Evolutionary conservation across 106 monocot species (phyloP).

Genomic region (Platanthera zijinensis): DNA sequence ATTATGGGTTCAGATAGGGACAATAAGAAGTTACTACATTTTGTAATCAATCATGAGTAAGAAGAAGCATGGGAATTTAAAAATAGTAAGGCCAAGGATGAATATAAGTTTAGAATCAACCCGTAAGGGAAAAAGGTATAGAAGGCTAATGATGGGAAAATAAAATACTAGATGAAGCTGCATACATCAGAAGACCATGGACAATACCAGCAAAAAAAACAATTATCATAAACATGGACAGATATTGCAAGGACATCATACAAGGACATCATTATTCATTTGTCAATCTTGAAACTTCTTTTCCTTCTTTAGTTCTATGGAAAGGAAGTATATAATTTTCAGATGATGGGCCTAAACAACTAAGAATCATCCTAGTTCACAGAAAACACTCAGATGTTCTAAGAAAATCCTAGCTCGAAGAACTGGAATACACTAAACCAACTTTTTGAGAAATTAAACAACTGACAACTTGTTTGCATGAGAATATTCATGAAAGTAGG

Average conservation of each 20-base stretch:
- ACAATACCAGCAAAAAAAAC: not conserved
- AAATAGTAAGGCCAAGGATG: not conserved
- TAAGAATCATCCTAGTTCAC: not conserved
- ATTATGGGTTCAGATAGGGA: not conserved
- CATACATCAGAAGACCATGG: not conserved
- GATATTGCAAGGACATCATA: not conserved
- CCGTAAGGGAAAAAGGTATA: not conserved
- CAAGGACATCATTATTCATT: not conserved
- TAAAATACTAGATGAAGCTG: not conserved
- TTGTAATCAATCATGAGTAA: not conserved
- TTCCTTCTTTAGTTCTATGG: not conserved
- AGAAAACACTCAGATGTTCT: not conserved
- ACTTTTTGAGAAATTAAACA: not conserved
- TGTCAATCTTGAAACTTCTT: not conserved
- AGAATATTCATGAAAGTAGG: not conserved
- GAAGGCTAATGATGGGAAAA: not conserved
- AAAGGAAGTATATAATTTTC: not conserved
- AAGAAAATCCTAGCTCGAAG: not conserved
- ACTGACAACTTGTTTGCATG: not conserved
- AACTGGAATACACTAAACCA: not conserved
- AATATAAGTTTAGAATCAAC: not conserved
- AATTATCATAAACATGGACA: not conserved
- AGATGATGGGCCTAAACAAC: not conserved
- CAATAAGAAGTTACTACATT: not conserved
- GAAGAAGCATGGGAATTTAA: not conserved